Conservation (phyloP, 768 basidiomycete genomes). For the Pilatotrama ljubarskyi region DNA sequence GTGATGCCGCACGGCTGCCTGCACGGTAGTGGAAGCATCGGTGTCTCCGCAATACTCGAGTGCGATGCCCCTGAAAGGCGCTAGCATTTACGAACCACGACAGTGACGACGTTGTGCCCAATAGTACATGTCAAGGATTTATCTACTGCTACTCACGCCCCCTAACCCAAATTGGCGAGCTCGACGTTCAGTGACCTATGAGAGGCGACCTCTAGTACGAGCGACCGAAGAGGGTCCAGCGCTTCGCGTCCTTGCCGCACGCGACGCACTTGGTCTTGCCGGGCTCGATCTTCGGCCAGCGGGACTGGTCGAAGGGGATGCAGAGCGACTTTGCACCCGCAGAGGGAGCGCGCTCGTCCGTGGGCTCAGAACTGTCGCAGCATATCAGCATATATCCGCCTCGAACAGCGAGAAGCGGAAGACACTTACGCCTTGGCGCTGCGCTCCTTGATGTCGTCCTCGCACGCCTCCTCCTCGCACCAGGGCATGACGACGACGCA, state of each 20-base stretch:
- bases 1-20: too few relatives aligned
- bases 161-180: background rate
- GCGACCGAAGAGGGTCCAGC: conserved; percentile 96
- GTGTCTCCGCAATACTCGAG: too few relatives aligned
- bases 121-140: conserved; percentile 10
- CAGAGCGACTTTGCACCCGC: conserved; percentile 96
- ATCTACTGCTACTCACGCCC: conserved; percentile 1
- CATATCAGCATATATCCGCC: background rate
- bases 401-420: background rate
- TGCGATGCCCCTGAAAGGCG: background rate
- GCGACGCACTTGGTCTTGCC: conserved; percentile 89
- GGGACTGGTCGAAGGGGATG: conserved; percentile 92
- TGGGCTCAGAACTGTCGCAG: conserved; percentile 67
- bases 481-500: conserved; percentile 88
- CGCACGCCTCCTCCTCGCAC: conserved; percentile 92
- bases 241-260: conserved; percentile 86
- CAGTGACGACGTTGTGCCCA: background rate
- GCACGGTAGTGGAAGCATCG: too few relatives aligned
- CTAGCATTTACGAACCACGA: background rate
- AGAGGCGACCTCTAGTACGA: conserved; percentile 54
- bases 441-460: conserved; percentile 97
- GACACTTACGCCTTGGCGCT: conserved; percentile 77
- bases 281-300: conserved; percentile 75
- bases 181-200: background rate
- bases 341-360: conserved; percentile 94